These are phyloP conservation scores for Annulohypoxylon nitens DNA, from an alignment of 495 filamentous ascomycete genomes.

Conservation along the genomic window DNA sequence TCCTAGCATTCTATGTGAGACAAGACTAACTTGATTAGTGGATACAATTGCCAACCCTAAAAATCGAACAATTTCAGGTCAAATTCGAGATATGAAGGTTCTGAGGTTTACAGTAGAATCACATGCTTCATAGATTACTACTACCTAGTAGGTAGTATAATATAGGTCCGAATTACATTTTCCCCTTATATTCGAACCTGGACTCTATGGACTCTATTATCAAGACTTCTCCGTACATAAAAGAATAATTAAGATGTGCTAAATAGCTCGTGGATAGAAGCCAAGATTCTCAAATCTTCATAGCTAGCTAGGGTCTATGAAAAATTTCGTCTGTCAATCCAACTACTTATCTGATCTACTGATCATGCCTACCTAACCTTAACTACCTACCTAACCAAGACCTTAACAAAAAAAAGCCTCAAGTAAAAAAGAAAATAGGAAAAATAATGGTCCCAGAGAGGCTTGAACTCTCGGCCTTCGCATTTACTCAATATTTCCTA, in stretches of 20 bases:
- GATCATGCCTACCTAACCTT: too few relatives aligned
- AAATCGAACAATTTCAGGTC: neutral
- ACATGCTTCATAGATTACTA: neutral
- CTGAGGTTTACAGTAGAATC: neutral
- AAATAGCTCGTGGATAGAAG: too few relatives aligned
- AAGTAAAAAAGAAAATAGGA: neutral
- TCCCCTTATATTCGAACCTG: neutral
- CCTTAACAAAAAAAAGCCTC: neutral
- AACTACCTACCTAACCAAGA: too few relatives aligned
- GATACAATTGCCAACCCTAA: neutral
- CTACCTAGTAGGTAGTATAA: neutral
- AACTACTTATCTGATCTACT: too few relatives aligned
- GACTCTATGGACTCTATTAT: too few relatives aligned
- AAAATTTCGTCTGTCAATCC: too few relatives aligned
- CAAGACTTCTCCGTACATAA: too few relatives aligned
- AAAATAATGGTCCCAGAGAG: constrained; percentile 4
- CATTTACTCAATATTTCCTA: constrained; percentile 7
- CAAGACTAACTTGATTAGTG: neutral
- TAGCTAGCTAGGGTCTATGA: too few relatives aligned
- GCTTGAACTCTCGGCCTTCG: constrained; percentile 8
- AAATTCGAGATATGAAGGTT: neutral
- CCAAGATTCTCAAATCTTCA: too few relatives aligned
- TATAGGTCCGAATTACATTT: constrained; percentile 2
- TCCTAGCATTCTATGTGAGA: neutral
- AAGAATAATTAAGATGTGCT: too few relatives aligned